A percentile compares a stretch with the other conserved stretches of the same genome.
These are phyloP conservation scores for Phytophthora foliorum DNA, from an alignment of 352 stramenopile species.

Conservation along the genomic window DNA sequence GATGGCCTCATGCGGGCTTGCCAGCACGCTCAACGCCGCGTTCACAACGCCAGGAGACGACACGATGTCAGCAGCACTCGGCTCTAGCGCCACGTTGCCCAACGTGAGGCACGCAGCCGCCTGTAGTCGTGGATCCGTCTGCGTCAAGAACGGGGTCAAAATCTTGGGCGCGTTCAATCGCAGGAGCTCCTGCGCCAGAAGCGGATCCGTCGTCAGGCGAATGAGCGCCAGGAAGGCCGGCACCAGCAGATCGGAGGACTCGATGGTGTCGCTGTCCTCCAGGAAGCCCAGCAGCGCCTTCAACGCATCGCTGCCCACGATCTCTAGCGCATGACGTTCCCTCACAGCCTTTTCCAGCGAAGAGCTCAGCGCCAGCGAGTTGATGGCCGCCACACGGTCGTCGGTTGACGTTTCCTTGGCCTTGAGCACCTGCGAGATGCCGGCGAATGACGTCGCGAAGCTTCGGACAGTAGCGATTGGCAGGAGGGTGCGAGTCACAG, in stretches of 20 bases:
- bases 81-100: constrained; percentile 71
- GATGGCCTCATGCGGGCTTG: constrained; percentile 69
- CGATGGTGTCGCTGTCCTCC: constrained; percentile 55
- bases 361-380: constrained; percentile 37
- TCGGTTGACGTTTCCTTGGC: constrained; percentile 44
- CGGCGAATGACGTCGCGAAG: constrained; percentile 27
- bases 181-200: constrained; percentile 66
- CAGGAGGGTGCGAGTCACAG: constrained; percentile 3
- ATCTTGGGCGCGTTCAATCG: constrained; percentile 54
- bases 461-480: constrained; percentile 6
- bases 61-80: constrained; percentile 36
- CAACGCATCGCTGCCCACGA: constrained; percentile 68
- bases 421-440: constrained; percentile 42
- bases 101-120: constrained; percentile 68
- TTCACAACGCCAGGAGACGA: constrained; percentile 49
- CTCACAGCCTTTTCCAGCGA: constrained; percentile 36
- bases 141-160: constrained; percentile 53
- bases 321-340: constrained; percentile 55
- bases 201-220: constrained; percentile 56
- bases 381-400: constrained; percentile 49
- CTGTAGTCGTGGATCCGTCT: constrained; percentile 67
- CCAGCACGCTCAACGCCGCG: constrained; percentile 52
- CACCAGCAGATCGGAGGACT: constrained; percentile 63
- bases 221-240: constrained; percentile 76
- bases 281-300: constrained; percentile 57